A percentile compares a stretch with the other conserved stretches of the same genome.
phyloP scores from a whole-genome alignment of 164 flowering plant species.

The Santalum album region DNA sequence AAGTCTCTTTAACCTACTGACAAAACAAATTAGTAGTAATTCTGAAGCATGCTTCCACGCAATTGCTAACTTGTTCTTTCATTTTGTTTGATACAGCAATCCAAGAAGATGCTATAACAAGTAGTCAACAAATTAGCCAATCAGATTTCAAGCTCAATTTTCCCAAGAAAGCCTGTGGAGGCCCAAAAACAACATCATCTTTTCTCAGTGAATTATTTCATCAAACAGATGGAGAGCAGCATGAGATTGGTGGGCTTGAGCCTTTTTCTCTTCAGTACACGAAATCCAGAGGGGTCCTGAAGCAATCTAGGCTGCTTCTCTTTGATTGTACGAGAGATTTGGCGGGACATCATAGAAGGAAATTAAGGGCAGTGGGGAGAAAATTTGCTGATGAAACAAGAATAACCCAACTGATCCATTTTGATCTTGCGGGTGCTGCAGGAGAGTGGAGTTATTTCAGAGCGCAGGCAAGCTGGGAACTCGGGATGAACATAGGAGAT shows the following conservation, averaged over 20 bases:
- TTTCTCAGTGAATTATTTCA: constrained; percentile 26
- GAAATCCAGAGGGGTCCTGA: constrained; percentile 17
- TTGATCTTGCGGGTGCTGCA: constrained; percentile 17
- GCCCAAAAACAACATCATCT: constrained; percentile 26
- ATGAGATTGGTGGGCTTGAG: constrained; percentile 9
- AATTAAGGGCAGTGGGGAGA: constrained; percentile 23
- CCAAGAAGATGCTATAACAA: constrained; percentile 4
- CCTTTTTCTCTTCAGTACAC: constrained; percentile 12
- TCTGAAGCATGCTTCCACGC: neutral
- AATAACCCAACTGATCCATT: constrained; percentile 12
- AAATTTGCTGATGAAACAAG: constrained; percentile 25
- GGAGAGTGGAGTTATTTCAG: constrained; percentile 24
- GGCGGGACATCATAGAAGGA: constrained; percentile 12
- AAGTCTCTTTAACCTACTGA: constrained; percentile 4
- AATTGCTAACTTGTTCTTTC: neutral
- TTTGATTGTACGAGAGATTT: constrained; percentile 34
- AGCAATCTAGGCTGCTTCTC: constrained; percentile 19
- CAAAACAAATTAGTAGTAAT: neutral
- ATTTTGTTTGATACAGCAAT: constrained; percentile 11
- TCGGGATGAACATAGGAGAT: constrained; percentile 27
- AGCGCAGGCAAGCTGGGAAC: constrained; percentile 14
- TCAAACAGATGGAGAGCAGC: constrained; percentile 11
- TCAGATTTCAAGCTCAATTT: constrained; percentile 9
- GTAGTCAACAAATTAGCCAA: constrained; percentile 6
- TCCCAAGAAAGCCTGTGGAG: constrained; percentile 11